These are phyloP conservation scores for Neoarthrinium moseri DNA, from an alignment of 2,329 filamentous ascomycete species.

Conservation along the genomic window DNA sequence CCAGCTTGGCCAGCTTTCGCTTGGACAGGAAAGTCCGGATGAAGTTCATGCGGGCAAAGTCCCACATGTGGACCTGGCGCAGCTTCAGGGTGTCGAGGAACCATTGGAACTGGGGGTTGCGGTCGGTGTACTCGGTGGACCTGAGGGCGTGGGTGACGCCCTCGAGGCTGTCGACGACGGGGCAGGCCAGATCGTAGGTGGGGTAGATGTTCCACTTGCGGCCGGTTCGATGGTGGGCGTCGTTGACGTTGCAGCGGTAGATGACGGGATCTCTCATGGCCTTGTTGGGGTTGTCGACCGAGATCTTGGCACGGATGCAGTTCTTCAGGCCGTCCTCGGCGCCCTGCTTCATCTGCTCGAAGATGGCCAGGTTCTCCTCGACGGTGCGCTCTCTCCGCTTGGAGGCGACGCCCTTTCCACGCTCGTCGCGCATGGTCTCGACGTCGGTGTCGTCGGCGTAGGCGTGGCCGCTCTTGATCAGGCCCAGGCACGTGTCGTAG, in stretches of 20 bases:
- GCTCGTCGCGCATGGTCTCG: conserved; percentile 81
- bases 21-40: conserved; percentile 80
- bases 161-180: conserved; percentile 76
- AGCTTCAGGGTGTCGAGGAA: conserved; percentile 73
- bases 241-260: conserved; percentile 80
- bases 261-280: conserved; percentile 96
- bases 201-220: conserved; percentile 82
- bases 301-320: conserved; percentile 95
- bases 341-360: conserved; percentile 91
- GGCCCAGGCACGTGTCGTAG: conserved; percentile 78
- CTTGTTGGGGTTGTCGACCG: conserved; percentile 88
- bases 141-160: conserved; percentile 81
- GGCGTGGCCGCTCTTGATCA: conserved; percentile 84
- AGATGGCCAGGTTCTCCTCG: conserved; percentile 82
- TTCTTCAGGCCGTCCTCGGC: conserved; percentile 76
- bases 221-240: conserved; percentile 74
- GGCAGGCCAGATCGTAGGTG: conserved; percentile 84
- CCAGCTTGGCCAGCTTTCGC: conserved; percentile 81
- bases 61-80: conserved; percentile 79
- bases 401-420: conserved; percentile 81
- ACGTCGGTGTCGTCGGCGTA: conserved; percentile 95
- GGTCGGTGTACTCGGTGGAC: conserved; percentile 85
- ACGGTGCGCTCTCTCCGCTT: conserved; percentile 73
- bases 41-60: conserved; percentile 83
- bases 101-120: conserved; percentile 85